phyloP scores from a whole-genome alignment of 2,329 filamentous ascomycete genomes.

The Ophiostoma sp. region DNA sequence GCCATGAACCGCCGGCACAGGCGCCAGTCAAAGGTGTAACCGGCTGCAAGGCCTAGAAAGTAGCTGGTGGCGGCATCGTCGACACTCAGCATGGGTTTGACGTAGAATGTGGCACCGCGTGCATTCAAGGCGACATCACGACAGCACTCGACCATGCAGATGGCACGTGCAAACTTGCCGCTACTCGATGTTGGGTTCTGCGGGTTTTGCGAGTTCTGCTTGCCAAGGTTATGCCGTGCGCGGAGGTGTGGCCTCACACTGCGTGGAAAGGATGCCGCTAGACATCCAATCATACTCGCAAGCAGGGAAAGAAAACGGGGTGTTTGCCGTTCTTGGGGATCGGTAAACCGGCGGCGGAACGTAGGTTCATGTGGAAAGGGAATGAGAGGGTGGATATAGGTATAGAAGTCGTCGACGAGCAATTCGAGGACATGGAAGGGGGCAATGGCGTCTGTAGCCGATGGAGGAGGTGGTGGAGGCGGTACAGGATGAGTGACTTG shows the following conservation, averaged over 20 bases:
- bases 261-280: conserved; percentile 72
- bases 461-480: neutral
- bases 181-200: no score
- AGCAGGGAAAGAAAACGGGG: conserved; percentile 64
- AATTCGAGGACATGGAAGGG: conserved; percentile 62
- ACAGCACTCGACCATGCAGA: conserved; percentile 65
- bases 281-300: conserved; percentile 65
- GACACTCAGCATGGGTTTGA: conserved; percentile 45
- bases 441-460: conserved; percentile 61
- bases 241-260: conserved; percentile 61
- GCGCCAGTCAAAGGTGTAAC: conserved; percentile 63
- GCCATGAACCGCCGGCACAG: conserved; percentile 64
- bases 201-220: neutral
- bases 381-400: conserved; percentile 69
- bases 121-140: conserved; percentile 63
- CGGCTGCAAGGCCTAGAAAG: conserved; percentile 61
- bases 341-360: conserved; percentile 63
- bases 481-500: neutral
- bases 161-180: conserved; percentile 42
- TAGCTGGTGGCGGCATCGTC: conserved; percentile 66
- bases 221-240: conserved; percentile 39
- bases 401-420: conserved; percentile 76
- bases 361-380: conserved; percentile 76
- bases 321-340: conserved; percentile 60
- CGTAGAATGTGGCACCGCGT: conserved; percentile 50